phyloP scores from a whole-genome alignment of 352 stramenopile species.

The Blastocystis sp. region DNA sequence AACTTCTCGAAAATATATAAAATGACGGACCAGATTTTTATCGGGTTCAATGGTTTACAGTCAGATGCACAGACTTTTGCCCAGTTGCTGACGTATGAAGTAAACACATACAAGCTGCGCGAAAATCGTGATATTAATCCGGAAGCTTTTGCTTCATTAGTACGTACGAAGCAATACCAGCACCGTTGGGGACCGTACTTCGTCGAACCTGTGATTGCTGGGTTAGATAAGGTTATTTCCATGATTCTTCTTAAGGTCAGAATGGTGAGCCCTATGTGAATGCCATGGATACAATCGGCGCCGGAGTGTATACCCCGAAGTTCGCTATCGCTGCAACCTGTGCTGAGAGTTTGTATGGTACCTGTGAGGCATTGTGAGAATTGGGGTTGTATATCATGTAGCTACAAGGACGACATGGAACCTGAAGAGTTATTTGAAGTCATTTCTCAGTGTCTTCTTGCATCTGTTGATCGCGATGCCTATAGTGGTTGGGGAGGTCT shows the following conservation, averaged over 20 bases:
- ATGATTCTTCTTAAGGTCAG: slow-evolving; percentile 31
- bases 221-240: slow-evolving; percentile 72
- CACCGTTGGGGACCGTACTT: slow-evolving; percentile 98
- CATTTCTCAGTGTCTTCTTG: slow-evolving; percentile 91
- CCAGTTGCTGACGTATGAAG: slow-evolving; percentile 78
- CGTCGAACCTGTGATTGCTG: slow-evolving; percentile 92
- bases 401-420: slow-evolving; percentile 68
- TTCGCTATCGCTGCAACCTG: slow-evolving; percentile 45
- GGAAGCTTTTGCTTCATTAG: slow-evolving; percentile 87
- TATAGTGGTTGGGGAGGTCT: slow-evolving; percentile 93
- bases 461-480: slow-evolving; percentile 93
- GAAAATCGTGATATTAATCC: slow-evolving; percentile 97
- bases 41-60: slow-evolving; percentile 91
- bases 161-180: slow-evolving; percentile 94
- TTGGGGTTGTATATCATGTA: neutral
- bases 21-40: slow-evolving; percentile 87
- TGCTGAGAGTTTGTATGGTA: slow-evolving; percentile 32
- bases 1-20: slow-evolving; percentile 98
- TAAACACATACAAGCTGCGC: slow-evolving; percentile 95
- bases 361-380: slow-evolving; percentile 67
- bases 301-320: slow-evolving; percentile 40
- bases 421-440: slow-evolving; percentile 94
- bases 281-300: slow-evolving; percentile 61
- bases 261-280: slow-evolving; percentile 46
- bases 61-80: slow-evolving; percentile 93